Percentiles rank a stretch among this genome's conserved stretches.
These are phyloP conservation scores for Cyclostephanos tholiformis DNA, from an alignment of 108 stramenopile species.

Conservation along the genomic window DNA sequence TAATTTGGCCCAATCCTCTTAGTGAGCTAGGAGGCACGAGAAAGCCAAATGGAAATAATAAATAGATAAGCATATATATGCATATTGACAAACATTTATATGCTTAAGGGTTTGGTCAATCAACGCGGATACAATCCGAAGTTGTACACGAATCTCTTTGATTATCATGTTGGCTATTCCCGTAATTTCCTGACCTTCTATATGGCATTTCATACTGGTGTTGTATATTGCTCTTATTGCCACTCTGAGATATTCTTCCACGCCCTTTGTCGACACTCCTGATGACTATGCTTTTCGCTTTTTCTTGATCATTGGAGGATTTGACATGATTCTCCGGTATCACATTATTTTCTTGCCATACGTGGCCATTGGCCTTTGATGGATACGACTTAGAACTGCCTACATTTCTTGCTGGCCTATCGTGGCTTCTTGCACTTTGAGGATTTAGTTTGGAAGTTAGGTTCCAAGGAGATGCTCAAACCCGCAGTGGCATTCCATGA, in stretches of 20 bases:
- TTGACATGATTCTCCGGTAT: background rate
- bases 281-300: constrained; percentile 16
- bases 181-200: constrained; percentile 5
- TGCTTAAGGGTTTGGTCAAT: constrained; percentile 17
- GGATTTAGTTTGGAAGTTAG: background rate
- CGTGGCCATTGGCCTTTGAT: constrained; percentile 1
- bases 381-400: background rate
- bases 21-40: too few species aligned
- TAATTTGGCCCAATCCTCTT: too few species aligned
- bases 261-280: constrained; percentile 33
- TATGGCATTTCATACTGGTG: background rate
- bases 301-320: background rate
- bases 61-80: too few species aligned
- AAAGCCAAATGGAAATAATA: too few species aligned
- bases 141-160: constrained; percentile 27
- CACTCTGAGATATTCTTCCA: constrained; percentile 1
- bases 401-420: constrained; percentile 8
- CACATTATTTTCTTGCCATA: constrained; percentile 1
- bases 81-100: too few species aligned
- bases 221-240: background rate
- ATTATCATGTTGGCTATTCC: constrained; percentile 1
- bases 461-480: constrained; percentile 12
- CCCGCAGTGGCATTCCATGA: background rate
- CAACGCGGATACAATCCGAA: constrained; percentile 34
- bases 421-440: background rate